A percentile compares a stretch with the other conserved stretches of the same genome.
Evolutionary conservation across 192 early-diverging fungal genomes (phyloP).

Genomic region (Gaertneriomyces semiglobifer): DNA sequence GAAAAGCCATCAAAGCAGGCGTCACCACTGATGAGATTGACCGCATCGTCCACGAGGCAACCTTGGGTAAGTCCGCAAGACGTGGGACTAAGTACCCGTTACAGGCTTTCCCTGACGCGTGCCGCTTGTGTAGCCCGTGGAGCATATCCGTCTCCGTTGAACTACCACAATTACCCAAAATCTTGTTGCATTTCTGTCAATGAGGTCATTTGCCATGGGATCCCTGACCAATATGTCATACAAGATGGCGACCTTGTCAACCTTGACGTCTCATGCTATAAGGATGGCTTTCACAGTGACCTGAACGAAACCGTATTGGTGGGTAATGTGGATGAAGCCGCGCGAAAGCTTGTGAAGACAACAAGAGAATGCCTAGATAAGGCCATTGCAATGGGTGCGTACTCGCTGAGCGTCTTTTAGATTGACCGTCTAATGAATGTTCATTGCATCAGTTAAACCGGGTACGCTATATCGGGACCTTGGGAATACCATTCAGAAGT

Average conservation of each 20-base stretch:
- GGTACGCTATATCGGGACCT: slow-evolving; percentile 89
- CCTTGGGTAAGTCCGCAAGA: slow-evolving; percentile 48
- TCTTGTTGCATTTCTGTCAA: slow-evolving; percentile 89
- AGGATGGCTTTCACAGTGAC: slow-evolving; percentile 94
- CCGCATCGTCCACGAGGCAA: slow-evolving; percentile 90
- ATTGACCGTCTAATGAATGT: background rate
- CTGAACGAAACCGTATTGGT: slow-evolving; percentile 90
- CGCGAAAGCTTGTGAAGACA: slow-evolving; percentile 70
- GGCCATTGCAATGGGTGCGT: slow-evolving; percentile 80
- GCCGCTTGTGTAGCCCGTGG: slow-evolving; percentile 57
- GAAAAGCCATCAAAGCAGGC: slow-evolving; percentile 73
- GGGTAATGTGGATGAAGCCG: slow-evolving; percentile 78
- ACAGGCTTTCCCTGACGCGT: too few species aligned
- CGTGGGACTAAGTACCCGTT: too few species aligned
- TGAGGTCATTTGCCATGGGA: slow-evolving; percentile 96
- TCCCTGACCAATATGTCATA: slow-evolving; percentile 90
- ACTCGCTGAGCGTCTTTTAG: background rate
- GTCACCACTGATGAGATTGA: slow-evolving; percentile 96
- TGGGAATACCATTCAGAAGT: slow-evolving; percentile 83
- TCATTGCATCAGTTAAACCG: slow-evolving; percentile 68
- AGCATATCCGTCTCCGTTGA: slow-evolving; percentile 93
- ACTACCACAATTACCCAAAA: slow-evolving; percentile 96
- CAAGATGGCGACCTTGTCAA: slow-evolving; percentile 97
- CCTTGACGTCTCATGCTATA: slow-evolving; percentile 83
- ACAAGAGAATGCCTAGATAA: slow-evolving; percentile 85